Percentiles rank a stretch among this genome's conserved stretches.
Conservation (phyloP, 2,329 filamentous ascomycete species). For the Colletotrichum musae region DNA sequence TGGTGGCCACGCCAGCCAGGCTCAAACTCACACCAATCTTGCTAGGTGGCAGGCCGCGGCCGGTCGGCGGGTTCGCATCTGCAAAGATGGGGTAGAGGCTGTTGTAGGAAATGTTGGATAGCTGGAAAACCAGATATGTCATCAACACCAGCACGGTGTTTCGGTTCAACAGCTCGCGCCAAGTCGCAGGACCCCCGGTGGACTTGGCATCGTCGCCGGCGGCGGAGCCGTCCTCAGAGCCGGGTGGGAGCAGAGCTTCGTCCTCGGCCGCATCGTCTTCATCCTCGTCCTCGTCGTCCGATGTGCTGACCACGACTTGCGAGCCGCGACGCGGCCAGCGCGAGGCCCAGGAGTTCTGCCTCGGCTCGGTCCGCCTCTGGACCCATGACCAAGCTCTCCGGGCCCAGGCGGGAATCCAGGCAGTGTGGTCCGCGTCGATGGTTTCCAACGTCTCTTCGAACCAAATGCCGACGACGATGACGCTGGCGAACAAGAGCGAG, state of each 20-base stretch:
- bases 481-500: conserved; percentile 77
- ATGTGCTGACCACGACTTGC: conserved; percentile 40
- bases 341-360: conserved; percentile 54
- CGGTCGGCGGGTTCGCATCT: conserved; percentile 80
- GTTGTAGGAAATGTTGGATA: conserved; percentile 96
- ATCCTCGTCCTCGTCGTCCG: conserved; percentile 45
- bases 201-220: conserved; percentile 66
- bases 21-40: conserved; percentile 90
- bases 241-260: conserved; percentile 44
- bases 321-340: conserved; percentile 53
- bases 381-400: conserved; percentile 49
- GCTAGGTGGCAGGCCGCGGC: conserved; percentile 80
- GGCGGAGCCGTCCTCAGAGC: conserved; percentile 60
- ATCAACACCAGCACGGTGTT: conserved; percentile 86
- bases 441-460: conserved; percentile 88
- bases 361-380: conserved; percentile 41
- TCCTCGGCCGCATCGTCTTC: conserved; percentile 36
- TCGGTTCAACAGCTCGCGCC: conserved; percentile 77
- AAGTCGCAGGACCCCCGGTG: conserved; percentile 63
- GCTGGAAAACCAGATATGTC: conserved; percentile 93
- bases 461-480: conserved; percentile 82
- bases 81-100: conserved; percentile 95
- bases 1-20: conserved; percentile 87
- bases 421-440: conserved; percentile 49
- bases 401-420: conserved; percentile 53